A percentile compares a stretch with the other conserved stretches of the same genome.
phyloP scores from a whole-genome alignment of 2,329 filamentous ascomycete species.

The Colletotrichum sp. region DNA sequence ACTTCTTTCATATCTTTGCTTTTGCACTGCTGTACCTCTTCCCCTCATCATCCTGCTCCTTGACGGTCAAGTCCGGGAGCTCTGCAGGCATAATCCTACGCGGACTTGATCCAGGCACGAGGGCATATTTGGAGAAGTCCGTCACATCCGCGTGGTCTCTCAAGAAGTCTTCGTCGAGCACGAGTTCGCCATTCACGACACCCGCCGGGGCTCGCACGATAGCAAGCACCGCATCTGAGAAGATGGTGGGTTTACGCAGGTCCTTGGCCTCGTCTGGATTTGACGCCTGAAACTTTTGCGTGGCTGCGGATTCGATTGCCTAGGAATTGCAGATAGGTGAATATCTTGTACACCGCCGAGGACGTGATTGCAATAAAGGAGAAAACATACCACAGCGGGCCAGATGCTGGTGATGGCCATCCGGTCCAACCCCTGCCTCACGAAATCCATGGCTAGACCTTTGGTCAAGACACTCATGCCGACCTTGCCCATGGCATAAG shows the following conservation, averaged over 20 bases:
- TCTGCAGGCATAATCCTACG: constrained; percentile 78
- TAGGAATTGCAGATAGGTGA: constrained; percentile 7
- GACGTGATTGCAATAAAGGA: not conserved
- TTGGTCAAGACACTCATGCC: constrained; percentile 84
- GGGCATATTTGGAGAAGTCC: constrained; percentile 75
- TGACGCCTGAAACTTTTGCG: constrained; percentile 52
- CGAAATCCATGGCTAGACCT: constrained; percentile 82
- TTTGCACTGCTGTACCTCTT: constrained; percentile 68
- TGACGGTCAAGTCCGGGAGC: constrained; percentile 74
- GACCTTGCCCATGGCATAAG: constrained; percentile 80
- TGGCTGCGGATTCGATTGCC: constrained; percentile 79
- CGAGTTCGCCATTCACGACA: constrained; percentile 72
- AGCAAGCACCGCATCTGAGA: constrained; percentile 78
- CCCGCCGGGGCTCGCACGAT: constrained; percentile 67
- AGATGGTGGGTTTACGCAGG: constrained; percentile 74
- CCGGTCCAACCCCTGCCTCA: constrained; percentile 64
- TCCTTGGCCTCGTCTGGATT: constrained; percentile 57
- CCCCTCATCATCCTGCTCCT: constrained; percentile 83
- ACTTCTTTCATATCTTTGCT: constrained; percentile 41
- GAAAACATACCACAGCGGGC: constrained; percentile 70
- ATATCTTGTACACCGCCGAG: not conserved
- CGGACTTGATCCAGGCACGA: constrained; percentile 68
- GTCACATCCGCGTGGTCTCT: constrained; percentile 64
- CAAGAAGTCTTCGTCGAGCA: constrained; percentile 84
- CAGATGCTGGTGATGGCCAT: constrained; percentile 86